phyloP scores from a whole-genome alignment of 208 protist genomes.

The Acanthamoeba divionensis region DNA sequence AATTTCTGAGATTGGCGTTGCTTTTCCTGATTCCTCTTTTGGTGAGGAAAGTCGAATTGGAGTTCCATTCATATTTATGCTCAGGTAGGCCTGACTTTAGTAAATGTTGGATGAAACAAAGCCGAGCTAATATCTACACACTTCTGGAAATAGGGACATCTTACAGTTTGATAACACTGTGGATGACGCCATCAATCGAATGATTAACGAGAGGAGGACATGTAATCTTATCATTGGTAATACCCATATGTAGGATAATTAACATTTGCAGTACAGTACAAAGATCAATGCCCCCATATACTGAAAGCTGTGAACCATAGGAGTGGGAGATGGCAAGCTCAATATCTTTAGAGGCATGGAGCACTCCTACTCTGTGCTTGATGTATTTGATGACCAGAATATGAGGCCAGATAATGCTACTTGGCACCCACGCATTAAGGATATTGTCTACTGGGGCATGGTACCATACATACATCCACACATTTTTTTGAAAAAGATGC shows the following conservation, averaged over 20 bases:
- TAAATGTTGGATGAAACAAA: not conserved
- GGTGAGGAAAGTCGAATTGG: conserved; percentile 52
- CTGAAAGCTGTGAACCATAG: too few relatives aligned
- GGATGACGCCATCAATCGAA: conserved; percentile 45
- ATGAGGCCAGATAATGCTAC: conserved; percentile 22
- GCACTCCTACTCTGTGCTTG: conserved; percentile 54
- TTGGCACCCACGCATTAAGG: conserved; percentile 62
- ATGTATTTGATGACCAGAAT: conserved; percentile 55
- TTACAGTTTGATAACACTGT: conserved; percentile 63
- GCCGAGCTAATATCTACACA: not conserved
- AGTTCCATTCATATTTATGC: conserved; percentile 54
- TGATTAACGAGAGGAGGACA: conserved; percentile 57
- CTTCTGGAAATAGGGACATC: conserved; percentile 48
- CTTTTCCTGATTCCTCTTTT: conserved; percentile 49
- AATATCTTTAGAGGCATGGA: conserved; percentile 46
- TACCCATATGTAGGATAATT: too few relatives aligned
- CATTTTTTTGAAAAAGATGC: too few relatives aligned
- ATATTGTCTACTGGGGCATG: conserved; percentile 67
- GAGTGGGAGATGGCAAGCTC: conserved; percentile 11
- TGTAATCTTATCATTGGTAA: conserved; percentile 57
- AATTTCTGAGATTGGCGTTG: conserved; percentile 57
- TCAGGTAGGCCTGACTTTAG: not conserved
- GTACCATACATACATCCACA: too few relatives aligned
- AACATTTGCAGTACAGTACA: not conserved
- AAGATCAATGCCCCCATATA: too few relatives aligned